Evolutionary conservation across 2,329 filamentous ascomycete species (phyloP).

Genomic region (Phyllosticta ampelicida): DNA sequence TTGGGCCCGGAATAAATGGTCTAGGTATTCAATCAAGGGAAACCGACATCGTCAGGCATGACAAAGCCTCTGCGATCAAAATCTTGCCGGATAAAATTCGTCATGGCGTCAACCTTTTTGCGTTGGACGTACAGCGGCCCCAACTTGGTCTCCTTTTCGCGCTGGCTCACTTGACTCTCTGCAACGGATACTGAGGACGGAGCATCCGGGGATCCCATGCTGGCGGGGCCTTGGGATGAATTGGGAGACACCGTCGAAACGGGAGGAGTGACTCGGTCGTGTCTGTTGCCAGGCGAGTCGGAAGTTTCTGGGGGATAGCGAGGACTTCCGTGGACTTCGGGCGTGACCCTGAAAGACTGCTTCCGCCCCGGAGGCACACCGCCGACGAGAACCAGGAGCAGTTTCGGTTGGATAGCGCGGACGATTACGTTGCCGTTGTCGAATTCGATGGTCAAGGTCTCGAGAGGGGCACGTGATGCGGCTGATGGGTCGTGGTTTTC

Average conservation of each 20-base stretch:
- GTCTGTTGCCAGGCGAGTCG: conserved; percentile 9
- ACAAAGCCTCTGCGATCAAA: conserved; percentile 36
- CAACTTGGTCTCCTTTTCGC: conserved; percentile 25
- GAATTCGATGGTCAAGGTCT: conserved; percentile 38
- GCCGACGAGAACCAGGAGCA: conserved; percentile 39
- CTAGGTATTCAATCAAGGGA: not conserved
- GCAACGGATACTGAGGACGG: conserved; percentile 19
- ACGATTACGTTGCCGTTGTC: conserved; percentile 36
- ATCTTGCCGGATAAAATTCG: conserved; percentile 32
- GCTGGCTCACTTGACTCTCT: conserved; percentile 26
- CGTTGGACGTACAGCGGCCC: conserved; percentile 38
- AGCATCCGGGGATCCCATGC: conserved; percentile 7
- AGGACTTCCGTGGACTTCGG: conserved; percentile 31
- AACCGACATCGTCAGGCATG: conserved; percentile 32
- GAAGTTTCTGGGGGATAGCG: conserved; percentile 24
- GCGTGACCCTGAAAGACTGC: conserved; percentile 31
- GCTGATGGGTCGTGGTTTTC: conserved; percentile 7
- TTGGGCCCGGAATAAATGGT: not conserved
- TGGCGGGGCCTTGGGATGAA: conserved; percentile 8
- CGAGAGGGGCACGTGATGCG: conserved; percentile 18
- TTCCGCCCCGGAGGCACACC: conserved; percentile 33
- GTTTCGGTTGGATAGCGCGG: conserved; percentile 34
- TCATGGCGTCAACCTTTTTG: conserved; percentile 37
- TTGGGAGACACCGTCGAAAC: conserved; percentile 13
- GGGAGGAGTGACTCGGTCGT: conserved; percentile 10